These are phyloP conservation scores for Pseudocercospora crystallina DNA, from an alignment of 2,329 filamentous ascomycete genomes.

Conservation along the genomic window DNA sequence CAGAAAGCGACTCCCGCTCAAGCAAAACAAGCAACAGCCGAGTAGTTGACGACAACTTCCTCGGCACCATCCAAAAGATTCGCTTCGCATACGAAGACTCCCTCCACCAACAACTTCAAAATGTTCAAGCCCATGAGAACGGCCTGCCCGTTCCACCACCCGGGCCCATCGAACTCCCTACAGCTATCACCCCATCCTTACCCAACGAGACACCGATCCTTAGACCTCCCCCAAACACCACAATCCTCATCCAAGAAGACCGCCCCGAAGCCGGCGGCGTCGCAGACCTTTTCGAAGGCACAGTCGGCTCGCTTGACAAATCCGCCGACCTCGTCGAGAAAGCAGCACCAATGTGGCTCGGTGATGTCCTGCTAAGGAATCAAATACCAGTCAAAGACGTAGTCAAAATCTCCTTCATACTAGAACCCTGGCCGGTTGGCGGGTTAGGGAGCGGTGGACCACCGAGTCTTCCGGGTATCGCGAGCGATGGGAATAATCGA, in stretches of 20 bases:
- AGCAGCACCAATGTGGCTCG: slow-evolving; percentile 86
- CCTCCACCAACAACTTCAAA: slow-evolving; percentile 48
- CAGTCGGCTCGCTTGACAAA: slow-evolving; percentile 71
- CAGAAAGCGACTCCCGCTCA: slow-evolving; percentile 59
- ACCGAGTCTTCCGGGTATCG: slow-evolving; percentile 64
- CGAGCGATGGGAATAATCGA: slow-evolving; percentile 78
- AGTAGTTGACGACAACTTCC: slow-evolving; percentile 72
- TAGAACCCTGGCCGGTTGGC: slow-evolving; percentile 73
- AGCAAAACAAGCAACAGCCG: slow-evolving; percentile 63
- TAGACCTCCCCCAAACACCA: slow-evolving; percentile 65
- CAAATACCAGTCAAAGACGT: slow-evolving; percentile 83
- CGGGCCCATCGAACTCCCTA: slow-evolving; percentile 53
- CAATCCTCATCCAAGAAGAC: slow-evolving; percentile 66
- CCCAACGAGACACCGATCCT: slow-evolving; percentile 74
- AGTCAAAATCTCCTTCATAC: slow-evolving; percentile 90
- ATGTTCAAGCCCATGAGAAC: slow-evolving; percentile 33
- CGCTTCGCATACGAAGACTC: slow-evolving; percentile 71
- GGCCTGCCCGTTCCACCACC: slow-evolving; percentile 32
- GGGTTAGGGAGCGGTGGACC: neutral
- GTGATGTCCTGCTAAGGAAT: slow-evolving; percentile 81
- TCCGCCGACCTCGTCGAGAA: slow-evolving; percentile 84
- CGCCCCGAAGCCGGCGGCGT: slow-evolving; percentile 62
- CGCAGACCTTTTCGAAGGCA: slow-evolving; percentile 88
- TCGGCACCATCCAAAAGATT: slow-evolving; percentile 71
- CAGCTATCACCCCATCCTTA: slow-evolving; percentile 66